Evolutionary conservation across 371 early-diverging fungal genomes (phyloP).

Genomic region (Umbelopsis sp.): DNA sequence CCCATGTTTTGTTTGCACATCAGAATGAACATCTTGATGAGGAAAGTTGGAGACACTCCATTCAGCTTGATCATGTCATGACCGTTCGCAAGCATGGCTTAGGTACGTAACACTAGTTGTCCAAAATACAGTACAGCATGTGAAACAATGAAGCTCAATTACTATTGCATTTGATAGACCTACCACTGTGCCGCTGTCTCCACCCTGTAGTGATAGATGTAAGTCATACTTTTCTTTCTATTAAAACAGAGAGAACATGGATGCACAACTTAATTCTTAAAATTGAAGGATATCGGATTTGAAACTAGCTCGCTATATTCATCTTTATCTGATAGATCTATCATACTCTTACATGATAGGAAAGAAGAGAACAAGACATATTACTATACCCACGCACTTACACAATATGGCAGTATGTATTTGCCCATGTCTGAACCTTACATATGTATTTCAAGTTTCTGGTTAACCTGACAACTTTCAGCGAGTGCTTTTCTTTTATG

Average conservation of each 20-base stretch:
- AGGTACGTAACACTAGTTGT: background rate
- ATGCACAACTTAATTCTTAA: background rate
- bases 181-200: background rate
- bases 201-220: background rate
- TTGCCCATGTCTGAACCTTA: background rate
- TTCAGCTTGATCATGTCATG: background rate
- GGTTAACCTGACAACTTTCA: background rate
- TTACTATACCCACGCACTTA: background rate
- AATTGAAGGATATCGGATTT: background rate
- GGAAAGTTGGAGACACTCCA: background rate
- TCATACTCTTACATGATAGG: background rate
- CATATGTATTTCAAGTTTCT: background rate
- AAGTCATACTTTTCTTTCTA: background rate
- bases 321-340: background rate
- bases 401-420: conserved; percentile 1
- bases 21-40: background rate
- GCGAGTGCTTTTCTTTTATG: background rate
- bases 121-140: background rate
- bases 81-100: background rate
- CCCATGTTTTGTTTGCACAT: background rate
- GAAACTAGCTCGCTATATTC: no score
- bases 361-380: background rate
- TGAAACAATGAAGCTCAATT: background rate
- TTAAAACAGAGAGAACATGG: background rate
- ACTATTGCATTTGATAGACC: background rate